phyloP scores from a whole-genome alignment of 2,329 filamentous ascomycete genomes.

The Aspergillus amoenus region DNA sequence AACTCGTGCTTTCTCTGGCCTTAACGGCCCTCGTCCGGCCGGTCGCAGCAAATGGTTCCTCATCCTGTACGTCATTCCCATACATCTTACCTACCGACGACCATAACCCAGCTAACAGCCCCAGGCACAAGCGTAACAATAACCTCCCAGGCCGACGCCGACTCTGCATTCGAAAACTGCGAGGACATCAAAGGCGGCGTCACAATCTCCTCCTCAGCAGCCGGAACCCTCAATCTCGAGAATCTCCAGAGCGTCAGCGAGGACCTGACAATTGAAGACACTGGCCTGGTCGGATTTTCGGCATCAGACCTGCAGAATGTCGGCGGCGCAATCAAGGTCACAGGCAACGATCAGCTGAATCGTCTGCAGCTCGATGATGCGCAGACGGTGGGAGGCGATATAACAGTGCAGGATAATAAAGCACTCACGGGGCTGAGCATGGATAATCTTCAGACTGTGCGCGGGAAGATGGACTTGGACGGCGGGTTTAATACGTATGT shows the following conservation, averaged over 20 bases:
- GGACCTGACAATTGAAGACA: constrained; percentile 20
- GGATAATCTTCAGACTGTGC: constrained; percentile 22
- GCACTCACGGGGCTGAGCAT: constrained; percentile 21
- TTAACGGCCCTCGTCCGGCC: not conserved
- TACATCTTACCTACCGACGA: not conserved
- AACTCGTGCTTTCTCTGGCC: not conserved
- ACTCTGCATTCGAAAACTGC: constrained; percentile 34
- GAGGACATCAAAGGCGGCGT: constrained; percentile 42
- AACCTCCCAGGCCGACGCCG: constrained; percentile 29
- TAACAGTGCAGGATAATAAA: constrained; percentile 24
- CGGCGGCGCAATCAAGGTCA: constrained; percentile 19
- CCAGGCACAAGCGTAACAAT: constrained; percentile 47
- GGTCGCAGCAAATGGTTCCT: not conserved
- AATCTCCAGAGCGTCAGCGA: constrained; percentile 33
- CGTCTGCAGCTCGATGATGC: constrained; percentile 20
- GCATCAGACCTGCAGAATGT: constrained; percentile 23
- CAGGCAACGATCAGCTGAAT: constrained; percentile 19
- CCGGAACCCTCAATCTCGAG: constrained; percentile 42
- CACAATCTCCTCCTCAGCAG: constrained; percentile 40
- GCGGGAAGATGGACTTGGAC: constrained; percentile 22
- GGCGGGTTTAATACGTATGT: constrained; percentile 26
- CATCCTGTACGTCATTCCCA: not conserved
- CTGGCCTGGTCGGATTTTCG: constrained; percentile 18
- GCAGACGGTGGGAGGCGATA: constrained; percentile 16
- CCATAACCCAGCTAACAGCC: not conserved